phyloP scores from a whole-genome alignment of 1,139 yeast species.

The Blastobotrys arbuscula region DNA sequence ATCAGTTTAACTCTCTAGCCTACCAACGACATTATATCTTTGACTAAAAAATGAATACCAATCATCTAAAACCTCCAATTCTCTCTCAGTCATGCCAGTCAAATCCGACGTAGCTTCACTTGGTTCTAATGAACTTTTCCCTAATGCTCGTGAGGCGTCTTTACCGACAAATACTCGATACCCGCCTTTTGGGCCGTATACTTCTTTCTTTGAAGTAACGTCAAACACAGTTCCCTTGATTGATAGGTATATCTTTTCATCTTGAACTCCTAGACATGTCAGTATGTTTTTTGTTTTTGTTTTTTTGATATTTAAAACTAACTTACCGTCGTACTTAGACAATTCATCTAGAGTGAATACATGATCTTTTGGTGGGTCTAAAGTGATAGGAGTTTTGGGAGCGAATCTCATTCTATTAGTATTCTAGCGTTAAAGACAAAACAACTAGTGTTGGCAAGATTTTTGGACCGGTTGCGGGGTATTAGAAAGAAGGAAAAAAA shows the following conservation, averaged over 20 bases:
- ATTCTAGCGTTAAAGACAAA: no score
- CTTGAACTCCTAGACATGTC: slow-evolving; percentile 35
- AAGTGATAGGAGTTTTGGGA: slow-evolving; percentile 46
- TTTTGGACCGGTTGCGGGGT: no score
- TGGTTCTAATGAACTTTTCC: slow-evolving; percentile 46
- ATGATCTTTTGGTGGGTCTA: slow-evolving; percentile 45
- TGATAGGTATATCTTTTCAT: slow-evolving; percentile 55
- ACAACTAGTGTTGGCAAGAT: no score
- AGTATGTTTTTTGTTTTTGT: not conserved
- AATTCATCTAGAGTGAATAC: slow-evolving; percentile 40
- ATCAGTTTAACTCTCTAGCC: no score
- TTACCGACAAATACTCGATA: slow-evolving; percentile 71
- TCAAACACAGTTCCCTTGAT: slow-evolving; percentile 74
- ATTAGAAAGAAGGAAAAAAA: no score
- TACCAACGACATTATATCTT: slow-evolving; percentile 51
- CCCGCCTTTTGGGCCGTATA: slow-evolving; percentile 72
- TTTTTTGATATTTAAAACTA: not conserved
- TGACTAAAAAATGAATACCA: slow-evolving; percentile 83
- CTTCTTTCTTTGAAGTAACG: slow-evolving; percentile 56
- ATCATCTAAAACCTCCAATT: slow-evolving; percentile 63
- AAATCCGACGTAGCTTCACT: slow-evolving; percentile 67
- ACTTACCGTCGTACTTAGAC: slow-evolving; percentile 43
- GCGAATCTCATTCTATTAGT: slow-evolving; percentile 29
- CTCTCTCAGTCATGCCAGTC: slow-evolving; percentile 53
- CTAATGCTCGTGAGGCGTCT: slow-evolving; percentile 71